These are phyloP conservation scores for Microsporum audouinii DNA, from an alignment of 2,329 filamentous ascomycete species.

Conservation along the genomic window DNA sequence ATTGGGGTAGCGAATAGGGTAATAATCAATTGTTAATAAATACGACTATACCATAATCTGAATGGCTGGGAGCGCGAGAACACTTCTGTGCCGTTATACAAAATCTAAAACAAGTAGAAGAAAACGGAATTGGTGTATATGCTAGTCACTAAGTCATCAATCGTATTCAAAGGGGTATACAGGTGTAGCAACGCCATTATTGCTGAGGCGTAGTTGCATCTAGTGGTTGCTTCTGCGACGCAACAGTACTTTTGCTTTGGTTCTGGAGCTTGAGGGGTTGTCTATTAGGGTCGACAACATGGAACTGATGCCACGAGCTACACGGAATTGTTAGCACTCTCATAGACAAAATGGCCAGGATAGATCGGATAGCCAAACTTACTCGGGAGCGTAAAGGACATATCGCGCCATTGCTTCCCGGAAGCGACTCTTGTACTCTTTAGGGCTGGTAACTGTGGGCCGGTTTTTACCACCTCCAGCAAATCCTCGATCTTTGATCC, in stretches of 20 bases:
- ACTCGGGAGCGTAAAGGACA: slow-evolving; percentile 43
- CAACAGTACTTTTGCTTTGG: neutral
- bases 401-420: slow-evolving; percentile 91
- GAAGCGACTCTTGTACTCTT: slow-evolving; percentile 94
- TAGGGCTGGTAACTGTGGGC: slow-evolving; percentile 91
- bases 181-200: neutral
- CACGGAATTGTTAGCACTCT: neutral
- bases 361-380: slow-evolving; percentile 15
- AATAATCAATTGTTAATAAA: neutral
- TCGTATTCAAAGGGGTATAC: neutral
- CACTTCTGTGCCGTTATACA: neutral
- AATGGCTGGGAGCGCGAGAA: neutral
- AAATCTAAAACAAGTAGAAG: neutral
- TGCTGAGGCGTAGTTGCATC: neutral
- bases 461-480: slow-evolving; percentile 66
- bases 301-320: slow-evolving; percentile 16
- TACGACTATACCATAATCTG: neutral
- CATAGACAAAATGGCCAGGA: neutral
- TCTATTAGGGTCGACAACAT: slow-evolving; percentile 7
- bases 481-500: slow-evolving; percentile 95
- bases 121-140: neutral
- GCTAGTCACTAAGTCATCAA: neutral
- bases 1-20: neutral
- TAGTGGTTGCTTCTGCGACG: neutral
- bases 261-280: neutral